Evolutionary conservation across 2,329 filamentous ascomycete genomes (phyloP), one percentile per base, ranked within the genome.

Genomic region (Plectosphaerella plurivora): DNA sequence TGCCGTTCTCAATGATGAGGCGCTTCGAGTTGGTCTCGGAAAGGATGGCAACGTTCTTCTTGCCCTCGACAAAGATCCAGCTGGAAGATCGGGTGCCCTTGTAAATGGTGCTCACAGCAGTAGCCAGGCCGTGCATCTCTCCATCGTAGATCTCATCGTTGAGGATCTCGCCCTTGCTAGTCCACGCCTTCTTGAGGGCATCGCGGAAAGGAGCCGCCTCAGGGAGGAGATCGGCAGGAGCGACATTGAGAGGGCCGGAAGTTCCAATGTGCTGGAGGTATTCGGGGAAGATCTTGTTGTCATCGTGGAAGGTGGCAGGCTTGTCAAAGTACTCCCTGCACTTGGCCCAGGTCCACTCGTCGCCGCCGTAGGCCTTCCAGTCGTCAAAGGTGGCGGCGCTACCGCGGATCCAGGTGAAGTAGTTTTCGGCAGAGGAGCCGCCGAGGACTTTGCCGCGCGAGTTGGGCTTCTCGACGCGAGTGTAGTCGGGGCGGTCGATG

Each of bases 341-440:
- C 9, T 63, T 68, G 2, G 82, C 73, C 77, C 79, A 85, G 0
- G 69, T 83, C 83, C 83, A 87, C 47, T 79, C 73, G 59, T 88
- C 82, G 6, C 88, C 89, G 47, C 88, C 87, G 35, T 79, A 80
- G 66, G 88, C 88, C n/a, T 83, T 83, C 73, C 87, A 81, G 18
- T 86, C 84, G 62, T 92, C 78, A 58, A 81, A 86, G 0, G 81
- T 85, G 3, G 72, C 71, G 51, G 76, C 75, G 52, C 73, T 78
- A 2, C 82, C 83, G 1, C 76, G 80, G 5, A 83, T 72, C 82
- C 82, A 86, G 14, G 81, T 84, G 64, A 79, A 84, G 63, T 86
- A 87, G 67, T 87, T 87, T 47, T 82, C 63, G 39, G 71, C 78
- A 0, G 74, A 78, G 54, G 77, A 81, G 15, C 83, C 82, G 36